These are phyloP conservation scores for Epichloe uncinata DNA, from an alignment of 2,329 filamentous ascomycete species.

Conservation along the genomic window DNA sequence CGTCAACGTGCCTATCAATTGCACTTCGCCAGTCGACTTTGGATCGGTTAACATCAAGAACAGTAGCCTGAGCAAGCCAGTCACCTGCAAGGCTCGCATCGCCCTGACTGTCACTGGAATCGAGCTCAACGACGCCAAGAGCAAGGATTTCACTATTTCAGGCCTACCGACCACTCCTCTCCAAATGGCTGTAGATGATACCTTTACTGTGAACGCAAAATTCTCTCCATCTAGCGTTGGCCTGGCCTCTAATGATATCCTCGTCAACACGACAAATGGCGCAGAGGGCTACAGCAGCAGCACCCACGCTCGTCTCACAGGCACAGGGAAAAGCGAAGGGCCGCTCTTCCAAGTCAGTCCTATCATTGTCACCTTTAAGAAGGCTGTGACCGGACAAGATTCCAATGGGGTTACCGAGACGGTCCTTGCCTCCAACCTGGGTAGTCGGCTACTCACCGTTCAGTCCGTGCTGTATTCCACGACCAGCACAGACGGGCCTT, in stretches of 20 bases:
- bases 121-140: conserved; percentile 17
- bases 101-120: conserved; percentile 28
- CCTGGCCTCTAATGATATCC: conserved; percentile 31
- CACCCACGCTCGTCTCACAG: conserved; percentile 33
- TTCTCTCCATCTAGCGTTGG: conserved; percentile 36
- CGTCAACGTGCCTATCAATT: conserved; percentile 39
- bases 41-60: conserved; percentile 29
- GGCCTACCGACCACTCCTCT: conserved; percentile 19
- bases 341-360: conserved; percentile 35
- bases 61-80: conserved; percentile 11
- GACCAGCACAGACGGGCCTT: conserved; percentile 31
- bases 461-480: conserved; percentile 29
- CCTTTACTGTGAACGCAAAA: conserved; percentile 28
- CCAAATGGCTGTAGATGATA: conserved; percentile 19
- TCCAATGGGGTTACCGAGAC: conserved; percentile 26
- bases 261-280: conserved; percentile 34
- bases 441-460: conserved; percentile 32
- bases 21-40: conserved; percentile 34
- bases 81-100: conserved; percentile 37
- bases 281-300: conserved; percentile 31
- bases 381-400: conserved; percentile 31
- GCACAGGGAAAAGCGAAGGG: conserved; percentile 31
- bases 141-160: conserved; percentile 26
- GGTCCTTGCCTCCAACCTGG: conserved; percentile 35
- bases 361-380: conserved; percentile 33